Evolutionary conservation across 83 land plant species (phyloP), one percentile per base, ranked within the genome.

Genomic region (Thuja plicata): DNA sequence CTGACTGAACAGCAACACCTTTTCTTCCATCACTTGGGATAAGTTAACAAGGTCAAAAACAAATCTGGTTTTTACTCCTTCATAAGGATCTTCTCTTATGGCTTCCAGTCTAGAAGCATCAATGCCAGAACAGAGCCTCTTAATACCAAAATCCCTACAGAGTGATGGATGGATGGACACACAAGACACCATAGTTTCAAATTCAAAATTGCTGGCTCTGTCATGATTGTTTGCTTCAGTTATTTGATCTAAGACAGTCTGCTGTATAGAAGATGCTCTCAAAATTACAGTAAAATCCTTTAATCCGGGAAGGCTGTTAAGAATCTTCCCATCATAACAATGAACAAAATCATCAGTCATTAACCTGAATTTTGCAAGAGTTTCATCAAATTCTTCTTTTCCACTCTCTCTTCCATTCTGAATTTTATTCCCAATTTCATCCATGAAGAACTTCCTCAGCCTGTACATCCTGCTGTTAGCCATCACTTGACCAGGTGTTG

Each of bases 1-100:
- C 70, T 96, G 93, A 71, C 94, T 89, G 87, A 96, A 96, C n/a
- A 96, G 90, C 80, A 96, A 77, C n/a, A 96, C 95, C 78, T 92
- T 96, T 88, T 96, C 97, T 57, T 88, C 70, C 19, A 84, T 45
- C 1, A 88, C 71, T 43, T 43, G 79, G 41, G 90, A 73, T 4
- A 92, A 88, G 52, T 81, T 52, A 40, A 95, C 87, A 27, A 96
- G 90, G 73, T 92, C 92, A 41, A 94, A 84, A 8, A 96, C 90
- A 87, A 96, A 96, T 88, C 55, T 90, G 46, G 89, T 89, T 88
- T 96, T 96, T 13, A 91, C 93, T 12, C 97, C 96, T 32, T 66
- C 91, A 45, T 89, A 54, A 27, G 93, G 89, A 46, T 91, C 83
- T 37, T 76, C 24, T 57, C 88, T 87, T 21, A 86, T 9, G 21